Evolutionary conservation across 805 yeast species (phyloP).

Genomic region (Saturnispora saitoi): DNA sequence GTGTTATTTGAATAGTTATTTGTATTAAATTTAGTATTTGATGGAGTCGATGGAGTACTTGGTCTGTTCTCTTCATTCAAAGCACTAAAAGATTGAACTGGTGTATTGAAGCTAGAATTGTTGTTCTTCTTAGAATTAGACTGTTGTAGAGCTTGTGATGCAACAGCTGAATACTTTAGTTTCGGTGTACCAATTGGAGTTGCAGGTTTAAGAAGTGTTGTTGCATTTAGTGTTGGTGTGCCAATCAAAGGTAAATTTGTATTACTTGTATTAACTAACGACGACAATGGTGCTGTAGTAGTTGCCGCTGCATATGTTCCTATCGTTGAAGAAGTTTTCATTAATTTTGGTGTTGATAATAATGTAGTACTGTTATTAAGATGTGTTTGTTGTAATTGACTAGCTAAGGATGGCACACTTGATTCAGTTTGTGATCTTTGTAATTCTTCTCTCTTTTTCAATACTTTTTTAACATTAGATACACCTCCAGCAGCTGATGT

Average conservation of each 20-base stretch:
- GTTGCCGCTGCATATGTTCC: not conserved
- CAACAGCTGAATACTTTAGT: conserved; percentile 7
- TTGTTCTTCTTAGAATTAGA: not conserved
- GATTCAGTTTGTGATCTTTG: conserved; percentile 2
- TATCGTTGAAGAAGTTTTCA: not conserved
- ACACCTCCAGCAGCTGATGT: not conserved
- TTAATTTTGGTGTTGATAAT: conserved; percentile 9
- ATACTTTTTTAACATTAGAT: not conserved
- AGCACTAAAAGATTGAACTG: not conserved
- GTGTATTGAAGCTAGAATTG: not conserved
- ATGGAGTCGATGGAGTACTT: not conserved
- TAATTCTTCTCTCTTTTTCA: conserved; percentile 6
- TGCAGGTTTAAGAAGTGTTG: conserved; percentile 6
- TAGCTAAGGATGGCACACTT: conserved; percentile 5
- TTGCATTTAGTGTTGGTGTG: not conserved
- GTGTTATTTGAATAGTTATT: not conserved
- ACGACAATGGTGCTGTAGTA: not conserved
- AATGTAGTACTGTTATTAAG: conserved; percentile 19
- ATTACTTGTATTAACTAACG: conserved; percentile 22
- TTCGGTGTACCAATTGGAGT: conserved; percentile 7
- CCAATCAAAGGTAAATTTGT: conserved; percentile 2
- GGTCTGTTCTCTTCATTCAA: not conserved
- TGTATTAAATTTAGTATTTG: not conserved
- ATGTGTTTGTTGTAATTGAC: conserved; percentile 19
- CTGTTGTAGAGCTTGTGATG: conserved; percentile 2